Conservation (phyloP, 768 basidiomycete species). For the Boletus subcaerulescens region DNA sequence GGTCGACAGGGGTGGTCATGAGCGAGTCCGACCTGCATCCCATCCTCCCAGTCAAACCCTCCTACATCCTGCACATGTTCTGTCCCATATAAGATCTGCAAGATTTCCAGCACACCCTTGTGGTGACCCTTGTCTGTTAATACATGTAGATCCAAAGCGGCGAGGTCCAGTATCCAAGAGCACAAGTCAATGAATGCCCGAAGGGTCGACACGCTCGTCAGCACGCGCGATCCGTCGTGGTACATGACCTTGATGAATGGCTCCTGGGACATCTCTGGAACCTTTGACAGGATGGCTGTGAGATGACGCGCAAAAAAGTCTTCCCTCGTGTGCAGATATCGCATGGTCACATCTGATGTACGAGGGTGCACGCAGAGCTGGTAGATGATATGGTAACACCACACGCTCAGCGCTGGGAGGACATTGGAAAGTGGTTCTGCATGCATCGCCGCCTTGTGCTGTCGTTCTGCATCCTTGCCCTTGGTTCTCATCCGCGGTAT, state of each 20-base stretch:
- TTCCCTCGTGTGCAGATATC: slow-evolving; percentile 84
- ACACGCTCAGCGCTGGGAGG: slow-evolving; percentile 79
- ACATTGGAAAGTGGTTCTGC: slow-evolving; percentile 55
- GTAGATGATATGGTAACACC: slow-evolving; percentile 79
- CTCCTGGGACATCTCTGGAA: slow-evolving; percentile 47
- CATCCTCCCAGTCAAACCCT: slow-evolving; percentile 39
- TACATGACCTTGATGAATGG: slow-evolving; percentile 61
- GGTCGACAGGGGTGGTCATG: slow-evolving; percentile 50
- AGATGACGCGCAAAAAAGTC: slow-evolving; percentile 89
- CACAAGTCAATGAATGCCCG: slow-evolving; percentile 78
- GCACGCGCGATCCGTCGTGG: slow-evolving; percentile 64
- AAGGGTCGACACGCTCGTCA: slow-evolving; percentile 65
- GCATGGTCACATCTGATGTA: slow-evolving; percentile 77
- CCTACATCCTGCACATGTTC: slow-evolving; percentile 47
- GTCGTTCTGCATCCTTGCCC: slow-evolving; percentile 37
- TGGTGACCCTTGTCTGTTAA: slow-evolving; percentile 74
- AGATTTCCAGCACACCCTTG: slow-evolving; percentile 68
- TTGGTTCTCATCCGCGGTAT: slow-evolving; percentile 55
- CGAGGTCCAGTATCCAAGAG: slow-evolving; percentile 80
- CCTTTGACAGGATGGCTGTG: slow-evolving; percentile 65
- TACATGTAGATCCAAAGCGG: slow-evolving; percentile 85
- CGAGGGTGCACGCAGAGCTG: slow-evolving; percentile 85
- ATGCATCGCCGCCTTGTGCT: slow-evolving; percentile 26
- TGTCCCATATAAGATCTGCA: slow-evolving; percentile 79
- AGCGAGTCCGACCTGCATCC: slow-evolving; percentile 71